phyloP scores from a whole-genome alignment of 495 filamentous ascomycete species.

The Podospora bellae-mahoneyi region DNA sequence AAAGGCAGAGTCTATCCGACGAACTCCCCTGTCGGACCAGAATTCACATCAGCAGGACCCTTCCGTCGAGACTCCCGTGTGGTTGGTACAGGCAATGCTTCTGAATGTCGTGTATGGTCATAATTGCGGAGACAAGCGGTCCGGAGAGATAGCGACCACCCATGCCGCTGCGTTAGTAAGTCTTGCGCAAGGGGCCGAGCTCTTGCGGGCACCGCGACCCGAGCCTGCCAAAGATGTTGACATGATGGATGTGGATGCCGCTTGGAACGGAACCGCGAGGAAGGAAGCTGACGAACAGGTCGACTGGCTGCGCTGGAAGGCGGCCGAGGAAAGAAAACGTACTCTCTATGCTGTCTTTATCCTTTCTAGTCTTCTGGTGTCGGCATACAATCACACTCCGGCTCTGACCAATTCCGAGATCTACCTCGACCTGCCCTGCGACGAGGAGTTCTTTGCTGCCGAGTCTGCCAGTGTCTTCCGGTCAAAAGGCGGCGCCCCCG shows the following conservation, averaged over 20 bases:
- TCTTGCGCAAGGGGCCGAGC: conserved; percentile 79
- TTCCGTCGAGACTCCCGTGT: conserved; percentile 79
- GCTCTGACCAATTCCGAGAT: conserved; percentile 94
- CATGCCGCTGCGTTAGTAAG: conserved; percentile 90
- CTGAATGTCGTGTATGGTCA: conserved; percentile 96
- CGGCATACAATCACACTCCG: conserved; percentile 88
- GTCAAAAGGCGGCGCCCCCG: conserved; percentile 65
- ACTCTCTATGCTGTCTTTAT: conserved; percentile 91
- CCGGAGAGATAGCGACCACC: conserved; percentile 85
- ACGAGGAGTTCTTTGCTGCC: conserved; percentile 88
- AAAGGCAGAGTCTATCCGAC: conserved; percentile 64
- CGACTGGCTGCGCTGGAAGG: conserved; percentile 88
- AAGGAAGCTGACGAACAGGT: conserved; percentile 64
- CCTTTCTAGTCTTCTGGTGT: conserved; percentile 84
- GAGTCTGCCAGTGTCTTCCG: conserved; percentile 76
- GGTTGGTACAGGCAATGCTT: conserved; percentile 98
- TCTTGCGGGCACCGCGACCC: conserved; percentile 55
- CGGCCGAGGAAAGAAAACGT: conserved; percentile 85
- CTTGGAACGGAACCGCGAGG: conserved; percentile 44
- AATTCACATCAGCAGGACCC: conserved; percentile 56
- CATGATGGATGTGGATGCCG: conserved; percentile 48
- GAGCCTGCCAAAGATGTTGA: conserved; percentile 41
- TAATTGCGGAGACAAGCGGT: conserved; percentile 86
- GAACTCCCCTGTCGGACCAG: conserved; percentile 48
- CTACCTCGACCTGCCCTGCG: conserved; percentile 82